phyloP scores from a whole-genome alignment of 768 basidiomycete genomes.

The Mycena haematopus region DNA sequence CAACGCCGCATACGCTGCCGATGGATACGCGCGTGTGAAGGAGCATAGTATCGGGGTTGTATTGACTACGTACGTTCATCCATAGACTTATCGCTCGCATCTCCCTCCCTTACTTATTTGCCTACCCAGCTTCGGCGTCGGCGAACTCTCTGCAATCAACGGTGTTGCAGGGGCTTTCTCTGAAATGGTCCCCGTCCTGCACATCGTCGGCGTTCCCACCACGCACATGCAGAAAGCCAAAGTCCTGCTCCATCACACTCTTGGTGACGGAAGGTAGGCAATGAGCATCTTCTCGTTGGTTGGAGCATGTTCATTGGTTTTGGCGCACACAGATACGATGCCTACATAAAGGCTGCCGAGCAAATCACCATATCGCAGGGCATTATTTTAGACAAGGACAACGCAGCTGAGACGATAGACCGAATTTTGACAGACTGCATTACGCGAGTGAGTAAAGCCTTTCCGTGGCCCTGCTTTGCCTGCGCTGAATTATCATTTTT shows the following conservation, averaged over 20 bases:
- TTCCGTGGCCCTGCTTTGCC: neutral
- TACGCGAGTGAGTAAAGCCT: slow-evolving; percentile 40
- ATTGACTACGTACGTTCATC: slow-evolving; percentile 68
- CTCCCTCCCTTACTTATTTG: neutral
- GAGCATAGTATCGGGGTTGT: slow-evolving; percentile 73
- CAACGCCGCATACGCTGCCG: slow-evolving; percentile 89
- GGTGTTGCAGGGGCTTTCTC: slow-evolving; percentile 85
- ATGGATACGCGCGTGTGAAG: slow-evolving; percentile 91
- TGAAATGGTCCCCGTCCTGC: slow-evolving; percentile 89
- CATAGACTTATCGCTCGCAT: slow-evolving; percentile 30
- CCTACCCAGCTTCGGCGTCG: slow-evolving; percentile 80
- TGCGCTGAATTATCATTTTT: neutral
- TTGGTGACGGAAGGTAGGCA: slow-evolving; percentile 76
- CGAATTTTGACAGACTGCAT: slow-evolving; percentile 75
- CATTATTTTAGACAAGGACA: slow-evolving; percentile 55
- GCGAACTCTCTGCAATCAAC: slow-evolving; percentile 87
- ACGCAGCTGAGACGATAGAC: slow-evolving; percentile 78
- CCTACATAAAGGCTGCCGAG: slow-evolving; percentile 75
- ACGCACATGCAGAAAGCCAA: slow-evolving; percentile 72
- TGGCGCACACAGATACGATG: slow-evolving; percentile 63
- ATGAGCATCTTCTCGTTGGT: neutral
- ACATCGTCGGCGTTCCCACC: slow-evolving; percentile 85
- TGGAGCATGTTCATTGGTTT: neutral
- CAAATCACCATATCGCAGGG: slow-evolving; percentile 80
- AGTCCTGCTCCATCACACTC: slow-evolving; percentile 85